Percentiles rank a stretch among this genome's conserved stretches.
These are phyloP conservation scores for Kuraishia floccosa DNA, from an alignment of 805 yeast species.

Conservation along the genomic window DNA sequence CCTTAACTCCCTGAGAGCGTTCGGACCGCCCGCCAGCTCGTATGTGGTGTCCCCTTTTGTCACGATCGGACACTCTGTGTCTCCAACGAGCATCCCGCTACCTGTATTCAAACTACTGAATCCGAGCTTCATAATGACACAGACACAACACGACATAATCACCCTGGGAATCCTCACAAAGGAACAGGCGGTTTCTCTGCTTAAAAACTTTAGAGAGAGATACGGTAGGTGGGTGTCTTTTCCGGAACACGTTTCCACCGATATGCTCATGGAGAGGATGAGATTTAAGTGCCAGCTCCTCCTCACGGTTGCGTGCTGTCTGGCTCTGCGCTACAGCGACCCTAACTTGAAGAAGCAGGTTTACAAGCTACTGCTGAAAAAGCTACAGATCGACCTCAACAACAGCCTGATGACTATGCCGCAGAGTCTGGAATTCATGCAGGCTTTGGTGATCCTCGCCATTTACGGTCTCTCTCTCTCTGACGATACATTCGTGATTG, in stretches of 20 bases:
- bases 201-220: slow-evolving; percentile 49
- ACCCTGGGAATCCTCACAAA: slow-evolving; percentile 34
- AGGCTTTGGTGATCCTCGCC: slow-evolving; percentile 54
- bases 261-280: slow-evolving; percentile 35
- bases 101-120: slow-evolving; percentile 22
- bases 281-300: slow-evolving; percentile 45
- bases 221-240: slow-evolving; percentile 75
- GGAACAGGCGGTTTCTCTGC: slow-evolving; percentile 34
- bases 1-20: slow-evolving; percentile 9
- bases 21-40: slow-evolving; percentile 24
- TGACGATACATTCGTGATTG: slow-evolving; percentile 39
- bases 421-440: slow-evolving; percentile 45
- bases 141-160: slow-evolving; percentile 33
- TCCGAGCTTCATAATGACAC: slow-evolving; percentile 8
- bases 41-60: slow-evolving; percentile 31
- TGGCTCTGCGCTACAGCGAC: slow-evolving; percentile 43
- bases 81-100: slow-evolving; percentile 17
- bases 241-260: slow-evolving; percentile 40
- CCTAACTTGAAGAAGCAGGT: slow-evolving; percentile 24
- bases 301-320: slow-evolving; percentile 54
- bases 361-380: slow-evolving; percentile 30
- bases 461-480: slow-evolving; percentile 56
- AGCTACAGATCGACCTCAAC: slow-evolving; percentile 39
- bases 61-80: slow-evolving; percentile 22
- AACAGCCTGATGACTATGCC: slow-evolving; percentile 28